Evolutionary conservation across 192 early-diverging fungal genomes (phyloP).

Genomic region (Radiomyces spectabilis): DNA sequence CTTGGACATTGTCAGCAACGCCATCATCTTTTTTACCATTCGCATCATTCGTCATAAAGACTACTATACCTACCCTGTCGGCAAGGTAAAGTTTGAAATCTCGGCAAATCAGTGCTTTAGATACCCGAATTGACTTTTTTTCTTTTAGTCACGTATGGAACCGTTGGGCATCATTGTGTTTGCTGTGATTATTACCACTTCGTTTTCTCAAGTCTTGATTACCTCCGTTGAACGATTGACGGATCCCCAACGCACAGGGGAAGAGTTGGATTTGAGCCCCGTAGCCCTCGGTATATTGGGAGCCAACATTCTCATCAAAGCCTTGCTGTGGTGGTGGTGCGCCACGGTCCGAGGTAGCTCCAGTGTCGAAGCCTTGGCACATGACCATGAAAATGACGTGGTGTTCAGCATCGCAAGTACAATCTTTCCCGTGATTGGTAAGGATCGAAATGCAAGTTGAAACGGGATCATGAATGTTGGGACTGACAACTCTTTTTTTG

Average conservation of each 20-base stretch:
- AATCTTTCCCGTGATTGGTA: slow-evolving; percentile 48
- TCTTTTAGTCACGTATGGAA: slow-evolving; percentile 47
- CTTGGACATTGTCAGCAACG: slow-evolving; percentile 49
- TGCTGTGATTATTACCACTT: slow-evolving; percentile 57
- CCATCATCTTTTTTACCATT: slow-evolving; percentile 47
- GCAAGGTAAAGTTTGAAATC: slow-evolving; percentile 32
- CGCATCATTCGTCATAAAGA: slow-evolving; percentile 40
- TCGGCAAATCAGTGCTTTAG: no score
- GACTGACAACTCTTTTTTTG: neutral
- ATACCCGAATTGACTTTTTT: no score
- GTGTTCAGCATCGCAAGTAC: slow-evolving; percentile 59
- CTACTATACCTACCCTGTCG: slow-evolving; percentile 51
- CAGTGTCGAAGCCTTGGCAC: slow-evolving; percentile 57
- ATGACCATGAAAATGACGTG: slow-evolving; percentile 73
- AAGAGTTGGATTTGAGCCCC: slow-evolving; percentile 42
- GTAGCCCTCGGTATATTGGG: slow-evolving; percentile 39
- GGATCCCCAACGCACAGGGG: slow-evolving; percentile 9
- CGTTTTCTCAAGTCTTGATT: slow-evolving; percentile 60
- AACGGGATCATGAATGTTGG: neutral
- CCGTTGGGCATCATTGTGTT: slow-evolving; percentile 74
- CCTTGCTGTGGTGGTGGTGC: slow-evolving; percentile 58
- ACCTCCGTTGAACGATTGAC: slow-evolving; percentile 39
- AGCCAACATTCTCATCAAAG: slow-evolving; percentile 49
- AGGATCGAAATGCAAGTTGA: slow-evolving; percentile 6
- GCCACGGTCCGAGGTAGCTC: slow-evolving; percentile 51